These are phyloP conservation scores for Ochetophila trinervis DNA, from an alignment of 306 rosid genomes.

Conservation along the genomic window DNA sequence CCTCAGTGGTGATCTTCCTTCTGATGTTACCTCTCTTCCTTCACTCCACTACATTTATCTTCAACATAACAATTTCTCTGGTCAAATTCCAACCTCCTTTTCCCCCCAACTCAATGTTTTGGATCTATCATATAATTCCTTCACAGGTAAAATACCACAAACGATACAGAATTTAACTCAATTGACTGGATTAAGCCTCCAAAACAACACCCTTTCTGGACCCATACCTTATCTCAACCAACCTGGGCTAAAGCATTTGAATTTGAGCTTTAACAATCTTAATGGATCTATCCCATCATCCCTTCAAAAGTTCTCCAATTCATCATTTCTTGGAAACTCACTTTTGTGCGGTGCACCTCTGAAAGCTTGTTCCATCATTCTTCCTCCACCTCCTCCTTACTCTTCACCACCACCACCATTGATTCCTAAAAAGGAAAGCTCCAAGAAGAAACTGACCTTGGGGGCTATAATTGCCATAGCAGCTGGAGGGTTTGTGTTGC, in stretches of 20 bases:
- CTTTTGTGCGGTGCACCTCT: constrained; percentile 76
- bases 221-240: constrained; percentile 61
- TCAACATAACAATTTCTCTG: constrained; percentile 82
- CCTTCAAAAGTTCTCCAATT: constrained; percentile 53
- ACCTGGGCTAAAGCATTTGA: constrained; percentile 54
- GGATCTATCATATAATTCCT: constrained; percentile 80
- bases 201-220: constrained; percentile 79
- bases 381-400: constrained; percentile 49
- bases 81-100: constrained; percentile 67
- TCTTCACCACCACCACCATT: constrained; percentile 34
- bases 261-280: constrained; percentile 78
- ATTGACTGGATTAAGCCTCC: constrained; percentile 65
- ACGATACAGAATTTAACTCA: constrained; percentile 56
- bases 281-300: constrained; percentile 75
- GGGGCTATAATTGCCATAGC: constrained; percentile 76
- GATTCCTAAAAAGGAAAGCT: constrained; percentile 34
- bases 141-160: constrained; percentile 62
- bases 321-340: constrained; percentile 75
- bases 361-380: constrained; percentile 45
- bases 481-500: constrained; percentile 41
- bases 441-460: constrained; percentile 52
- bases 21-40: constrained; percentile 77
- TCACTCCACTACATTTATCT: constrained; percentile 67
- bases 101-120: constrained; percentile 57
- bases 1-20: constrained; percentile 63